Evolutionary conservation across 352 stramenopile species (phyloP).

Genomic region (Elongisporangium prolatum): DNA sequence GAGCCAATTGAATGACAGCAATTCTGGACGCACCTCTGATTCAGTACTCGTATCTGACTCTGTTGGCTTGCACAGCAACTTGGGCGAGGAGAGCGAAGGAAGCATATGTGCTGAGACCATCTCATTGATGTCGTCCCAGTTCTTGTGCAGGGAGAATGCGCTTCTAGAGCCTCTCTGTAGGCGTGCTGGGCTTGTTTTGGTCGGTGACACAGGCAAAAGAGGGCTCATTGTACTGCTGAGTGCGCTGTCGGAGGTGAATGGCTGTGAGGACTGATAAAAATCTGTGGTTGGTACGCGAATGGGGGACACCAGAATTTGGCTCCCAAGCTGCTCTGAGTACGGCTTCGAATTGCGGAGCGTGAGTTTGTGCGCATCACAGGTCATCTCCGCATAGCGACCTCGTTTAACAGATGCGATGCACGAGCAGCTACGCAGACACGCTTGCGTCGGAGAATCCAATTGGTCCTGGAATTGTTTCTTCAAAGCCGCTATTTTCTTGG

Average conservation of each 20-base stretch:
- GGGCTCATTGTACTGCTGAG: neutral
- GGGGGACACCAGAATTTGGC: conserved; percentile 6
- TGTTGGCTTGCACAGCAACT: neutral
- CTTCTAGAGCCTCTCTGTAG: conserved; percentile 17
- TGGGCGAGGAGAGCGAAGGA: conserved; percentile 4
- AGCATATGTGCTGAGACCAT: conserved; percentile 18
- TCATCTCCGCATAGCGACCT: conserved; percentile 38
- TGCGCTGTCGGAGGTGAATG: neutral
- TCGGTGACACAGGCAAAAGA: conserved; percentile 3
- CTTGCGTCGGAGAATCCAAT: neutral
- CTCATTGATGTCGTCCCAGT: conserved; percentile 19
- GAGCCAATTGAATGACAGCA: neutral
- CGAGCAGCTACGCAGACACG: neutral
- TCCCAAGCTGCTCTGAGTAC: conserved; percentile 29
- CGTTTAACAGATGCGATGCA: conserved; percentile 40
- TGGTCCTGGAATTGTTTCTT: neutral
- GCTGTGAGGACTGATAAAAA: neutral
- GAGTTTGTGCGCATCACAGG: conserved; percentile 55
- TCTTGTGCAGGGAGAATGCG: conserved; percentile 20
- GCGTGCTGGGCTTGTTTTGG: neutral
- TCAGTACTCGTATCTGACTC: neutral
- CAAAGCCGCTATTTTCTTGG: neutral
- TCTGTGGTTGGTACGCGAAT: conserved; percentile 8
- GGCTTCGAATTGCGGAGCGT: conserved; percentile 50
- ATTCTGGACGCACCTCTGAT: neutral